Evolutionary conservation across 441 rosid species (phyloP).

Genomic region (Manihot esculenta): DNA sequence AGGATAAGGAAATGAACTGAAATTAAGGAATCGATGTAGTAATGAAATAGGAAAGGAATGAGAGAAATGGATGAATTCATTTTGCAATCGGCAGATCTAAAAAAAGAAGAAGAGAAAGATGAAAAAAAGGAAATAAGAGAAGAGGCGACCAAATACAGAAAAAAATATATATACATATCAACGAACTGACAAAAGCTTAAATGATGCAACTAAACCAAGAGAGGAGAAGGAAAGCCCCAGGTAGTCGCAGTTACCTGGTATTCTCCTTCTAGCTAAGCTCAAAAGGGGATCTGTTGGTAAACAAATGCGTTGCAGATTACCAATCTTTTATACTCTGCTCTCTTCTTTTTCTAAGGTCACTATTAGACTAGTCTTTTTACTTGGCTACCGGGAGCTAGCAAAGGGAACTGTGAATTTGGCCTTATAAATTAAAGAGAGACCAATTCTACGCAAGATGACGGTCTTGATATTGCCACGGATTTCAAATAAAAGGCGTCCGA

Average conservation of each 20-base stretch:
- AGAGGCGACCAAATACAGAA: neutral
- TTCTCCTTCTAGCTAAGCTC: too few relatives aligned
- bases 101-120: neutral
- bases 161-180: neutral
- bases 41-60: too few relatives aligned
- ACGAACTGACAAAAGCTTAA: neutral
- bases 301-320: neutral
- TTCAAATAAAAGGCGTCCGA: too few relatives aligned
- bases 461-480: neutral
- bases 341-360: neutral
- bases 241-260: neutral
- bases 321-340: too few relatives aligned
- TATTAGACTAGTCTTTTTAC: too few relatives aligned
- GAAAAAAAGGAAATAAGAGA: too few relatives aligned
- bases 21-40: too few relatives aligned
- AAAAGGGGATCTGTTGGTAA: neutral
- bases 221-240: neutral
- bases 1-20: neutral
- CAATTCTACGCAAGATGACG: neutral
- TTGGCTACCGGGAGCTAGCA: neutral
- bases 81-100: conserved; percentile 3
- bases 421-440: neutral
- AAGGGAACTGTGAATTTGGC: too few relatives aligned
- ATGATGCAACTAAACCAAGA: neutral
- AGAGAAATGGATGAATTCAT: too few relatives aligned